Percentiles rank a stretch among this genome's conserved stretches.
Evolutionary conservation across 345 rosid genomes (phyloP).

Genomic region (Reutealis trisperma): DNA sequence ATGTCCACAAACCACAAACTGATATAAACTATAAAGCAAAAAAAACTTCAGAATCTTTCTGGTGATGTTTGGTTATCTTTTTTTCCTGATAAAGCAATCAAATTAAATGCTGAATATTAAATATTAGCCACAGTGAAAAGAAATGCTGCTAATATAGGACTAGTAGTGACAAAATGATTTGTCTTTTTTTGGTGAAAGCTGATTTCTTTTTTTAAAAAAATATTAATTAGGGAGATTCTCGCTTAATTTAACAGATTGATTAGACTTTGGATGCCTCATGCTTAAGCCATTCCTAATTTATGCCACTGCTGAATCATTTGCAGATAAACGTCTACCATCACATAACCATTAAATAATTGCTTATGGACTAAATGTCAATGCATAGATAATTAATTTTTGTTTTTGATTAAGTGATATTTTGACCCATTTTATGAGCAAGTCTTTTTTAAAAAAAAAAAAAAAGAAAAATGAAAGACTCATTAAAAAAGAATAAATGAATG

Average conservation of each 20-base stretch:
- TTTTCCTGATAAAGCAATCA: not conserved
- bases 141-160: not conserved
- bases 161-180: not conserved
- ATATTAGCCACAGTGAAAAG: not conserved
- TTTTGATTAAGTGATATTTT: not conserved
- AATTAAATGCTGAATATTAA: not conserved
- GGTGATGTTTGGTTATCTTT: conserved; percentile 9
- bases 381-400: not conserved
- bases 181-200: not conserved
- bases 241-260: not conserved
- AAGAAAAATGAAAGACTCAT: not conserved
- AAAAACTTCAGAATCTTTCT: not conserved
- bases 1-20: not conserved
- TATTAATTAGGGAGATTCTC: not conserved
- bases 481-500: not conserved
- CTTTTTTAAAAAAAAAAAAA: too few relatives aligned
- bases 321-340: not conserved
- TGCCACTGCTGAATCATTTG: not conserved
- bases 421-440: not conserved
- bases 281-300: not conserved
- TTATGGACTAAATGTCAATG: too few relatives aligned
- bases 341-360: not conserved
- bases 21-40: not conserved
- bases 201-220: too few relatives aligned
- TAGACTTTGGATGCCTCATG: not conserved